Conservation (phyloP, 2,329 filamentous ascomycete genomes). For the Trichoderma simmonsii region DNA sequence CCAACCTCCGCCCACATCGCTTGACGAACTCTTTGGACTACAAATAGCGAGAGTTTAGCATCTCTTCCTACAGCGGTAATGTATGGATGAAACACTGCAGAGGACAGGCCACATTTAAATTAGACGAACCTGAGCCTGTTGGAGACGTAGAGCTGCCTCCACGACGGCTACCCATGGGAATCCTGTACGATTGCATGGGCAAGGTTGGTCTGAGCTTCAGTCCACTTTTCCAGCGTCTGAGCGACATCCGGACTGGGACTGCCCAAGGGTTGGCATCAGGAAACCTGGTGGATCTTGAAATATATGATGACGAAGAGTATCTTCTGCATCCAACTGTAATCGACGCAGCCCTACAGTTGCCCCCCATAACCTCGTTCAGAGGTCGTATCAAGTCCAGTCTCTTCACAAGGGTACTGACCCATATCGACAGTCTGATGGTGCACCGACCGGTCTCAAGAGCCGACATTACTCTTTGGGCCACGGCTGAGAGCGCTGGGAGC, state of each 20-base stretch:
- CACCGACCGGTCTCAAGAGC: neutral
- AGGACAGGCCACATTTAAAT: neutral
- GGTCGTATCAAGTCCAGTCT: neutral
- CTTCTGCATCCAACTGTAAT: accelerated
- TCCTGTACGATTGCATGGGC: neutral
- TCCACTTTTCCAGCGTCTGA: neutral
- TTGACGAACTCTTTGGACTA: neutral
- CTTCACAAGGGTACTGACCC: neutral
- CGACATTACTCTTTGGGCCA: neutral
- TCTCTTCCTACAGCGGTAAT: neutral
- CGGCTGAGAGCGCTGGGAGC: neutral
- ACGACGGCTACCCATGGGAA: neutral
- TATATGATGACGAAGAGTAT: neutral
- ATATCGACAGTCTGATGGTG: neutral
- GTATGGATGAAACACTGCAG: neutral
- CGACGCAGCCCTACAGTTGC: neutral
- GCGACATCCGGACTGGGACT: neutral
- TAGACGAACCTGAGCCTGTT: neutral
- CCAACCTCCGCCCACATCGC: neutral
- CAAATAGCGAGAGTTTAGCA: neutral
- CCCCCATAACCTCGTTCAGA: neutral
- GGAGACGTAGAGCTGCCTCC: neutral
- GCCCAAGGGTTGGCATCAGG: neutral
- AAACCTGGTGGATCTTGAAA: neutral
- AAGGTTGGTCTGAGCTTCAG: neutral